A percentile compares a stretch with the other conserved stretches of the same genome.
Conservation (phyloP, 2,329 filamentous ascomycete species). For the Hymenoscyphus albidus region DNA sequence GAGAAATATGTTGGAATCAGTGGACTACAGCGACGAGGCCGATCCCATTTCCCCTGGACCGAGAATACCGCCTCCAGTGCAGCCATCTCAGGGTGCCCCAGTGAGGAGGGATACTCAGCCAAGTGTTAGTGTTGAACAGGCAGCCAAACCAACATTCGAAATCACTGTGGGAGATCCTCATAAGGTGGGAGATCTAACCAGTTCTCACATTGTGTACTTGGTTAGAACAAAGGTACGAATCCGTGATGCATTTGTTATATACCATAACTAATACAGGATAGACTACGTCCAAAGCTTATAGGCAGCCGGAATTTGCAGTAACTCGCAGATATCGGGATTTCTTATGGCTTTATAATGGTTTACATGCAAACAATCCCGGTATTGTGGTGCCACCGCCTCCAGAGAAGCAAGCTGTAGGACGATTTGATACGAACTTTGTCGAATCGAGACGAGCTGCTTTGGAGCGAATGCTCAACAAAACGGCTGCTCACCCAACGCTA, state of each 20-base stretch:
- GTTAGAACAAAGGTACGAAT: constrained; percentile 78
- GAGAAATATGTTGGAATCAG: constrained; percentile 55
- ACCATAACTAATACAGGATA: constrained; percentile 37
- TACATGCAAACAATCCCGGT: constrained; percentile 92
- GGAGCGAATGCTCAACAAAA: constrained; percentile 98
- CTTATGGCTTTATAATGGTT: constrained; percentile 91
- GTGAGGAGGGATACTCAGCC: constrained; percentile 57
- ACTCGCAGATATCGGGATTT: constrained; percentile 95
- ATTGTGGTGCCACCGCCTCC: constrained; percentile 93
- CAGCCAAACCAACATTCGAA: constrained; percentile 84
- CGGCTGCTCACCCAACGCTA: constrained; percentile 78
- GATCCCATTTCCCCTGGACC: constrained; percentile 46
- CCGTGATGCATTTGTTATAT: background rate
- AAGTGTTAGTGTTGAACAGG: constrained; percentile 88
- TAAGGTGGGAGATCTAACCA: constrained; percentile 95
- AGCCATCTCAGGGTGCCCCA: constrained; percentile 51
- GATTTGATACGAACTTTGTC: constrained; percentile 95
- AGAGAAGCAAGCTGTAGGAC: constrained; percentile 94
- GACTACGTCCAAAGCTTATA: constrained; percentile 96
- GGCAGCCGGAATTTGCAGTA: constrained; percentile 86
- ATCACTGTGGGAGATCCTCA: constrained; percentile 95
- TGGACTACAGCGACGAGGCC: constrained; percentile 67
- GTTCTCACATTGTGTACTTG: constrained; percentile 95
- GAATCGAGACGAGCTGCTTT: constrained; percentile 86
- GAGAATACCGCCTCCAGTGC: constrained; percentile 63